Evolutionary conservation across 2,329 filamentous ascomycete genomes (phyloP).

Genomic region (Metarhizium sp.): DNA sequence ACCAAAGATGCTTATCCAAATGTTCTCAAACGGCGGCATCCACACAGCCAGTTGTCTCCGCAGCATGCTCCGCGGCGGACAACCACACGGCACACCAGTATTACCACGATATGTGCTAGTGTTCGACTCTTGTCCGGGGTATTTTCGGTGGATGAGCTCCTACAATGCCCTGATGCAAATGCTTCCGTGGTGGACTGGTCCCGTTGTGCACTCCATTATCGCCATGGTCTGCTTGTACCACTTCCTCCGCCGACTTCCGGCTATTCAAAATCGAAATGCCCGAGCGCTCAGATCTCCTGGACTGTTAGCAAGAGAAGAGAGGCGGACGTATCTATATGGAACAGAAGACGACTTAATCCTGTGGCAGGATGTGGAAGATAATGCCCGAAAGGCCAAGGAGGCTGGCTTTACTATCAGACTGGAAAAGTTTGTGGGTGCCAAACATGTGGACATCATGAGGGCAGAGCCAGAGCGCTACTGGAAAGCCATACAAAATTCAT

Average conservation of each 20-base stretch:
- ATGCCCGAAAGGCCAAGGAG: slow-evolving; percentile 31
- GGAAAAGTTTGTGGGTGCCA: slow-evolving; percentile 37
- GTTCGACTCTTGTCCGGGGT: slow-evolving; percentile 40
- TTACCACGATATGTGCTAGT: slow-evolving; percentile 34
- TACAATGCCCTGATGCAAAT: slow-evolving; percentile 29
- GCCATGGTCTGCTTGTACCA: slow-evolving; percentile 21
- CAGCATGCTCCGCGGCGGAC: slow-evolving; percentile 10
- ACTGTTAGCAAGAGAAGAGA: slow-evolving; percentile 26
- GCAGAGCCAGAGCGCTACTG: slow-evolving; percentile 40
- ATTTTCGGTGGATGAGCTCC: slow-evolving; percentile 27
- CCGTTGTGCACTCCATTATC: slow-evolving; percentile 25
- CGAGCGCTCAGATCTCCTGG: slow-evolving; percentile 26
- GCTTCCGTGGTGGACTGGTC: slow-evolving; percentile 23
- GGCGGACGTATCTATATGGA: slow-evolving; percentile 44
- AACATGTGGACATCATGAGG: slow-evolving; percentile 42
- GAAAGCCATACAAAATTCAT: slow-evolving; percentile 34
- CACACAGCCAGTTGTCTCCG: slow-evolving; percentile 28
- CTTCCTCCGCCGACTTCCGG: slow-evolving; percentile 18
- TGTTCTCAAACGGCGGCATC: slow-evolving; percentile 45
- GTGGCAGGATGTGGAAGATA: slow-evolving; percentile 35
- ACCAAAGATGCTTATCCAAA: slow-evolving; percentile 33
- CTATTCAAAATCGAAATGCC: slow-evolving; percentile 23
- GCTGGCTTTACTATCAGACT: slow-evolving; percentile 31
- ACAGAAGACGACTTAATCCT: slow-evolving; percentile 37
- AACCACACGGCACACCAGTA: slow-evolving; percentile 7